Evolutionary conservation across 768 basidiomycete genomes (phyloP), one percentile per base, ranked within the genome.

Genomic region (Amanita molliuscula): DNA sequence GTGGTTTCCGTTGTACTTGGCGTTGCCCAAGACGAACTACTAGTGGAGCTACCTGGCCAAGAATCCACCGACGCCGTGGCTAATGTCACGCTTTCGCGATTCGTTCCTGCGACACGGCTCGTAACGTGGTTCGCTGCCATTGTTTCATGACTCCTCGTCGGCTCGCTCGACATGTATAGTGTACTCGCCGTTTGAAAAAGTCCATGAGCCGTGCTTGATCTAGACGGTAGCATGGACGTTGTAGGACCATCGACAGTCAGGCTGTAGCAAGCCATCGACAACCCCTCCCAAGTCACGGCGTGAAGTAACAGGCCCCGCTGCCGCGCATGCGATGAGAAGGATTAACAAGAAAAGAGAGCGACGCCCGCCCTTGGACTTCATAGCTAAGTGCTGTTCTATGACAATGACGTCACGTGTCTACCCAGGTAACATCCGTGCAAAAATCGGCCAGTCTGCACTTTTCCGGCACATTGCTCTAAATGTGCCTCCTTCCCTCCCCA

Each of bases 391-490:
- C 11, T 48, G 37, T 20, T 48, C 29, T 41, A 47, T 13, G 11
- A 35, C 23, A 25, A 44, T 44, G 42, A 44, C 42, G 25, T 44
- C 42, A 50, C 41, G 29, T 50, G 49, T 48, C 48, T 48, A 48
- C 18, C 3, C 48, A 9, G 36, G 16, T 18, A 44, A 40, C 42
- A 50, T 50, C 15, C 61, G 62, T 54, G 55, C 59, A 54, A 74
- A 68, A 25, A 67, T 37, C 10, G 67, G 60, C 75, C 76, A 77
- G 48, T 78, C 77, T 2, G 73, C 72, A 60, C 81, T 84, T 54
- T 75, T 73, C 38, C 71, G 66, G 62, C 83, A 85, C 77, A 90
- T 78, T 53, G 77, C 76, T 44, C 77, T 73, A 61, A 91, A 89
- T 21, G 70, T 66, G 3, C 86, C 78, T 16, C 74, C 75, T 11